These are phyloP conservation scores for Paecilomyces sp. DNA, from an alignment of 2,329 filamentous ascomycete genomes.

Conservation along the genomic window DNA sequence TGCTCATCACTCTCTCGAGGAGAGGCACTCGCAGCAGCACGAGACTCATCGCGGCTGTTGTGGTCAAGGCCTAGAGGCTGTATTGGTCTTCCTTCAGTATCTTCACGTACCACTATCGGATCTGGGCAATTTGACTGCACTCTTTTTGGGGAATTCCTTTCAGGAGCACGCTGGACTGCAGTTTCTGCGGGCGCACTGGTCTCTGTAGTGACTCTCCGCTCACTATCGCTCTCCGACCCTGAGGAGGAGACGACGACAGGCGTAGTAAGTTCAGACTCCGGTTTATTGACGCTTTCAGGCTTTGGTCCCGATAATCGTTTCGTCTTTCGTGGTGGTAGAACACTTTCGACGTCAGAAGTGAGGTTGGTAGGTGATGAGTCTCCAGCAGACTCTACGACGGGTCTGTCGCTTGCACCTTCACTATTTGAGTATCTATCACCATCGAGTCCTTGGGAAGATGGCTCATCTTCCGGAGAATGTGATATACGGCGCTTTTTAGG, in stretches of 20 bases:
- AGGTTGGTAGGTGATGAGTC: background rate
- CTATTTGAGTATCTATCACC: conserved; percentile 10
- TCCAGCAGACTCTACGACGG: background rate
- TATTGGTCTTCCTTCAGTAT: background rate
- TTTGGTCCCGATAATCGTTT: no score
- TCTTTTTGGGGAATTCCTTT: background rate
- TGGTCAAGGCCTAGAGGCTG: background rate
- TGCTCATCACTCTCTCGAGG: conserved; percentile 33
- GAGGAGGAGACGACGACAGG: background rate
- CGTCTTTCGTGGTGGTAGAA: background rate
- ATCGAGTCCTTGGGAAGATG: conserved; percentile 13
- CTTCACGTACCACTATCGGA: background rate
- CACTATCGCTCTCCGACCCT: background rate
- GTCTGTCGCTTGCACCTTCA: background rate
- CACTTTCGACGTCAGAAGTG: background rate
- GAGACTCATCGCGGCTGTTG: background rate
- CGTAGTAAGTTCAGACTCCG: background rate
- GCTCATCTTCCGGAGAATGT: conserved; percentile 10
- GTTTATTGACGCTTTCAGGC: background rate
- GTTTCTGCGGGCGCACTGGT: background rate
- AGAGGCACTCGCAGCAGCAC: background rate
- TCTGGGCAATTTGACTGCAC: background rate
- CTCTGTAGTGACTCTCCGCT: background rate
- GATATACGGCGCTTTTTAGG: conserved; percentile 19
- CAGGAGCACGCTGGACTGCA: background rate